Evolutionary conservation across 2,329 filamentous ascomycete species (phyloP), one percentile per base, ranked within the genome.

Genomic region (Aspergillus pseudotamarii): DNA sequence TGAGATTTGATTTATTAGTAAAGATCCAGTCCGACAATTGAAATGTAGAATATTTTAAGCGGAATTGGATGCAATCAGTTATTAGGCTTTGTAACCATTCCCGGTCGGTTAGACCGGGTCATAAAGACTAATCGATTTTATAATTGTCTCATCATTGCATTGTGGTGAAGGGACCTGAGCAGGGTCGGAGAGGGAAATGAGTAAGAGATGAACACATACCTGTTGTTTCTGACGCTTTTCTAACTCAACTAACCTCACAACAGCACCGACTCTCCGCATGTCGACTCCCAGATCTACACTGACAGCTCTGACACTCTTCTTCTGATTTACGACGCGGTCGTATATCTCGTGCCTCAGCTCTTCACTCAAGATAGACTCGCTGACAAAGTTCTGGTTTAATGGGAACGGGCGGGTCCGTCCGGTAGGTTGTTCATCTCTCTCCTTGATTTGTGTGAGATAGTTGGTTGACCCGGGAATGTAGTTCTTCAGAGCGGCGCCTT

Each of bases 41-140:
- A 57, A 34, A 43, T 11, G 9, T 32, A 50, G 50, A 50, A 57
- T 16, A 53, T 59, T 62, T 12, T 65, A 61, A 61, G 62, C 57
- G 61, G 41, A 50, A 46, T 57, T 32, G 36, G 58, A 30, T 62
- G 57, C 65, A 62, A 65, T 71, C 72, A 75, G 73, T 67, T 61
- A 69, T 64, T 69, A 70, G 87, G 90, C 87, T 89, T 85, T 86
- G 72, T 78, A 79, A 78, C 72, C 80, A 97, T 77, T 88, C 74
- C 74, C 74, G 69, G 71, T 73, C 74, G 69, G 70, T 59, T 68
- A 65, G 68, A 67, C 69, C 72, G 79, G 89, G 94, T 98, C 94
- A 97, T 97, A 85, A 96, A 97, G 94, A 98, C 94, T 97, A 97
- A 98, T 97, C 94, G 94, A 88, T 87, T 88, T 89, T 88, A 86